These are phyloP conservation scores for Aspergillus aculeatinus DNA, from an alignment of 2,329 filamentous ascomycete species.

Conservation along the genomic window DNA sequence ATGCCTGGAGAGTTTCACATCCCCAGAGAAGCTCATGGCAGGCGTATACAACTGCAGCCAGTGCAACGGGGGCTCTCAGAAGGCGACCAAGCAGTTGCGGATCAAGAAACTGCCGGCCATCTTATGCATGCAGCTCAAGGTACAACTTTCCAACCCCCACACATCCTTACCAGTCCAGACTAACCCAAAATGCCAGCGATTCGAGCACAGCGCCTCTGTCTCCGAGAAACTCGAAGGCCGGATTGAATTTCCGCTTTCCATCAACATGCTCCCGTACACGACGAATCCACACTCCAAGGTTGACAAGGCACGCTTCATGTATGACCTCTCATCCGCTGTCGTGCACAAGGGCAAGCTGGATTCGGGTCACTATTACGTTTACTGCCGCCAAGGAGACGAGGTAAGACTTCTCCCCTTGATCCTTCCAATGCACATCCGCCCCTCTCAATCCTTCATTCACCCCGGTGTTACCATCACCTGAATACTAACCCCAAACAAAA, in stretches of 20 bases:
- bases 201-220: constrained; percentile 72
- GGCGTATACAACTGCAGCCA: constrained; percentile 85
- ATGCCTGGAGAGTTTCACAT: constrained; percentile 85
- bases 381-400: constrained; percentile 76
- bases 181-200: constrained; percentile 50
- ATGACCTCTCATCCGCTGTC: constrained; percentile 85
- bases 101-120: constrained; percentile 86
- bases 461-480: no score
- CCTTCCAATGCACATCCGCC: background rate
- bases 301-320: constrained; percentile 62
- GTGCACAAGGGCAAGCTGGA: constrained; percentile 93
- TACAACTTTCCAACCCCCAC: constrained; percentile 39
- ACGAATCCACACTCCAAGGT: constrained; percentile 54
- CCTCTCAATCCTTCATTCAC: background rate
- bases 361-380: constrained; percentile 89
- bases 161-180: background rate
- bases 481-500: constrained; percentile 12
- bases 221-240: constrained; percentile 85
- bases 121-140: constrained; percentile 89
- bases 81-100: constrained; percentile 78
- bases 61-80: constrained; percentile 70
- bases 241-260: constrained; percentile 78
- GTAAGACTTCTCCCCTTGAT: constrained; percentile 36
- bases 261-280: constrained; percentile 91
- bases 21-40: constrained; percentile 68